A percentile compares a stretch with the other conserved stretches of the same genome.
Conservation (phyloP, 2,329 filamentous ascomycete species). For the Elsinoe ampelina region DNA sequence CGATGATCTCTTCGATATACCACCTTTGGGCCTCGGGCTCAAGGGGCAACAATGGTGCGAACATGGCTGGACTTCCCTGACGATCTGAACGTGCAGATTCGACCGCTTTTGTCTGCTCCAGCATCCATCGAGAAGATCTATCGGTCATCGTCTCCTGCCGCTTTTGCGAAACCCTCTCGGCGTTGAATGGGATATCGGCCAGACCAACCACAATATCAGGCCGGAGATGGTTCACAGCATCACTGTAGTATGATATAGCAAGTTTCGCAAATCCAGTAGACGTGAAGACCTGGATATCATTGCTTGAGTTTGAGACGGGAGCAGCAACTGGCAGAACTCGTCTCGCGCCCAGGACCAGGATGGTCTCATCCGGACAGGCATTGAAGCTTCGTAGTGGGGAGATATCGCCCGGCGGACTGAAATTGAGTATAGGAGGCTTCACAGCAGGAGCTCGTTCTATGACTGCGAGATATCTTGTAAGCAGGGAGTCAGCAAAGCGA, state of each 20-base stretch:
- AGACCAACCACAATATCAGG: constrained; percentile 75
- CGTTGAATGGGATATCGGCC: constrained; percentile 60
- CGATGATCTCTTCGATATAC: constrained; percentile 66
- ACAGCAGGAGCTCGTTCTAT: constrained; percentile 48
- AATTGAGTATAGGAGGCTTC: constrained; percentile 45
- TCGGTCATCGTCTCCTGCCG: constrained; percentile 75
- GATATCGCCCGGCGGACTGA: constrained; percentile 33
- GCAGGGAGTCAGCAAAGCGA: constrained; percentile 18
- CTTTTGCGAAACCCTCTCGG: constrained; percentile 43
- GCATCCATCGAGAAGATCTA: constrained; percentile 73
- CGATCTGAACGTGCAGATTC: neutral
- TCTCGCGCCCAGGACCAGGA: constrained; percentile 67
- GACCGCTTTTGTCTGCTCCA: constrained; percentile 47
- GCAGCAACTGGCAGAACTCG: constrained; percentile 65
- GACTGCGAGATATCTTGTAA: constrained; percentile 44
- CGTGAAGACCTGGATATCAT: constrained; percentile 67
- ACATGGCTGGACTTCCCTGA: constrained; percentile 42
- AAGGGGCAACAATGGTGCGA: constrained; percentile 63
- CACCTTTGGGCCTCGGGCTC: constrained; percentile 65
- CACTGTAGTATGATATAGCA: constrained; percentile 57
- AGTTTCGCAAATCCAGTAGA: constrained; percentile 75
- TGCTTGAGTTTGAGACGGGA: constrained; percentile 49
- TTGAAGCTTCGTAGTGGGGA: constrained; percentile 68
- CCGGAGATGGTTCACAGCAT: constrained; percentile 53
- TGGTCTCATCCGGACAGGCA: constrained; percentile 53